Evolutionary conservation across 768 basidiomycete genomes (phyloP), one percentile per base, ranked within the genome.

Genomic region (Suillus subaureus): DNA sequence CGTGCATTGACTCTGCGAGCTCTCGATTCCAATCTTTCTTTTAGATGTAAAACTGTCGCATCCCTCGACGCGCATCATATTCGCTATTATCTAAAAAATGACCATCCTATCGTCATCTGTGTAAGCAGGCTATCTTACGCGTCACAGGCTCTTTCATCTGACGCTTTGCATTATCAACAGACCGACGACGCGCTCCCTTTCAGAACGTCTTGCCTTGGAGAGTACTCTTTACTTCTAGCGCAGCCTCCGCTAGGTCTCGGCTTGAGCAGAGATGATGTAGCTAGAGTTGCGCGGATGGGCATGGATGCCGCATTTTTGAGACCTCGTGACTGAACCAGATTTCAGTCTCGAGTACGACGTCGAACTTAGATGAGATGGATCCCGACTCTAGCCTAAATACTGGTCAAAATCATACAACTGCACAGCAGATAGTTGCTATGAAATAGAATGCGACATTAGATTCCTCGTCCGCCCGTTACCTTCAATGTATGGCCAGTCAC

Each of bases 161-260:
- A 45, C n/a, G 11, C 12, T n/a, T 45, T 11, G 1, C 11, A 9
- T 45, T 1, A 45, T 45, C 21, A n/a, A 45, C 2, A n/a, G 45
- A 45, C 45, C 4, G 45, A 45, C 4, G 45, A 45, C 45, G 45
- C 21, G 12, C 45, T 45, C 21, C n/a, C n/a, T n/a, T 45, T 45
- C 45, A 12, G 45, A n/a, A 45, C 45, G 11, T 45, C 89, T 5
- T 80, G 94, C 3, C 71, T 88, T 0, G 91, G 81, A 4, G 93
- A 95, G 74, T 95, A 95, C 68, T 91, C 93, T 0, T 79, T 94
- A 6, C 84, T 95, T 40, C 79, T 94, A 61, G 93, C 93, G 0
- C 73, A 79, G 28, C 80, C 85, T 21, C 93, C 93, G 0, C 71
- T 86, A 35, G 93, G 93, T 3, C 81, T 95, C 3, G 93, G 91